Evolutionary conservation across 345 rosid species (phyloP).

Genomic region (Brassica cretica): DNA sequence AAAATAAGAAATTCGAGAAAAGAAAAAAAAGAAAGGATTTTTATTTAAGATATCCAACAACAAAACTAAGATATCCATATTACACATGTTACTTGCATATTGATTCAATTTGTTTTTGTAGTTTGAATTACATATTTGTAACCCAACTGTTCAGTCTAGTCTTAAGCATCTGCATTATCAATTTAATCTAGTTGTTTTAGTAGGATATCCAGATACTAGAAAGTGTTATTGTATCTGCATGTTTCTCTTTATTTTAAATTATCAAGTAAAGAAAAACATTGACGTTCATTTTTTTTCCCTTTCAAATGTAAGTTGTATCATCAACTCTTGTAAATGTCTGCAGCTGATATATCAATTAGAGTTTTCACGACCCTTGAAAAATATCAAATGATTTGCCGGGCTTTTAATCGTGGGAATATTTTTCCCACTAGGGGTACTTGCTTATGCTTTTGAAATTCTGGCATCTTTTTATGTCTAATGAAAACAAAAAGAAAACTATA

Average conservation of each 20-base stretch:
- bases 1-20: too few relatives aligned
- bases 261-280: neutral
- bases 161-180: too few relatives aligned
- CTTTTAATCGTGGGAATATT: neutral
- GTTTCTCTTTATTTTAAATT: neutral
- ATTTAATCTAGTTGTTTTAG: neutral
- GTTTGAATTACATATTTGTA: too few relatives aligned
- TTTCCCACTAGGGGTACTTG: neutral
- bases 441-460: conserved; percentile 13
- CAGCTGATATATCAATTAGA: neutral
- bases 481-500: conserved; percentile 3
- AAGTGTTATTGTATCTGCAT: neutral
- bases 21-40: too few relatives aligned
- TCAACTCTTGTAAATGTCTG: neutral
- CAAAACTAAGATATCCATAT: too few relatives aligned
- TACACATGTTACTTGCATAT: too few relatives aligned
- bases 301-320: neutral
- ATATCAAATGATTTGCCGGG: neutral
- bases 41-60: too few relatives aligned
- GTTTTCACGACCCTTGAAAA: neutral
- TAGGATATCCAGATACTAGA: neutral
- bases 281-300: neutral
- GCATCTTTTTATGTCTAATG: neutral
- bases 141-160: too few relatives aligned
- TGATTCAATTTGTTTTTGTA: too few relatives aligned